phyloP scores from a whole-genome alignment of 768 basidiomycete genomes.

The Macrolepiota albuminosa region DNA sequence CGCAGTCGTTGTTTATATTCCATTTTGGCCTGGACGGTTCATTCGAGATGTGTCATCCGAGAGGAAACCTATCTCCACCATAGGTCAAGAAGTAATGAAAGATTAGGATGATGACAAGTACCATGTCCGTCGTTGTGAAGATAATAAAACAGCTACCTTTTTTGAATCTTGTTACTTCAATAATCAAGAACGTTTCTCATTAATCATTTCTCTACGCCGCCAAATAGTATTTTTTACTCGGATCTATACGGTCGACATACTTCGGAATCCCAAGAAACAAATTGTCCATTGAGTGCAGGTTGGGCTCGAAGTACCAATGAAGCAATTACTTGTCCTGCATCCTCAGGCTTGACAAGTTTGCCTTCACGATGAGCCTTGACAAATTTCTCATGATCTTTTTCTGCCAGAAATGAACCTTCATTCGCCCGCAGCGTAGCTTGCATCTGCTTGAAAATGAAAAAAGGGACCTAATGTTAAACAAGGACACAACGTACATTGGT shows the following conservation, averaged over 20 bases:
- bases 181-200: not conserved
- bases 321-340: slow-evolving; percentile 76
- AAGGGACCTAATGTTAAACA: not conserved
- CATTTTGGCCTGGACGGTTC: slow-evolving; percentile 68
- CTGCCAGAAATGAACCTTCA: slow-evolving; percentile 50
- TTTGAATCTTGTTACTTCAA: too few relatives aligned
- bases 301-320: slow-evolving; percentile 64
- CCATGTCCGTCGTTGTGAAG: not conserved
- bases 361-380: slow-evolving; percentile 53
- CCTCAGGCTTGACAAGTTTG: slow-evolving; percentile 71
- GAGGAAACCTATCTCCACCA: not conserved
- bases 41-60: slow-evolving; percentile 20
- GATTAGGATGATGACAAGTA: not conserved
- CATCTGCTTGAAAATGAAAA: slow-evolving; percentile 51
- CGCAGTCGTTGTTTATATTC: slow-evolving; percentile 48
- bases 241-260: slow-evolving; percentile 54
- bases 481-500: slow-evolving; percentile 53
- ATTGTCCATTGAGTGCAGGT: slow-evolving; percentile 63
- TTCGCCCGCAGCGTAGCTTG: slow-evolving; percentile 49
- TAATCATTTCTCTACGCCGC: not conserved
- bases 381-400: slow-evolving; percentile 54
- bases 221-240: not conserved
- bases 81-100: not conserved
- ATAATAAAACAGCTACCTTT: not conserved
- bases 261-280: slow-evolving; percentile 76